Evolutionary conservation across 1,284 basidiomycete species (phyloP).

Genomic region (Naganishia albida): DNA sequence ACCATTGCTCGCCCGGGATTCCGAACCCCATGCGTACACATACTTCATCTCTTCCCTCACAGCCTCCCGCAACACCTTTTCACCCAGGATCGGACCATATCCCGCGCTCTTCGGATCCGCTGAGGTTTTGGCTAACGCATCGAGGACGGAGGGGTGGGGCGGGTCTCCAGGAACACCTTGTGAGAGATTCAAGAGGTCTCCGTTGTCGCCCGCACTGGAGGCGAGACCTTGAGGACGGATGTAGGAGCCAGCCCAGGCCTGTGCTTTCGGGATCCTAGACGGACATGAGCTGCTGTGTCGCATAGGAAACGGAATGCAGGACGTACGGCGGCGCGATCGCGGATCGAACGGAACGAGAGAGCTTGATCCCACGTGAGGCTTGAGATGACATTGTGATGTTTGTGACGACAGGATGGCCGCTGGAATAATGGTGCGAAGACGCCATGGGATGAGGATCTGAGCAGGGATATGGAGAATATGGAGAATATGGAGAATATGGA

Average conservation of each 20-base stretch:
- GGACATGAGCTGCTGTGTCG: no score
- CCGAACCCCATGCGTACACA: conserved; percentile 59
- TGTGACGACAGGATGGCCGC: no score
- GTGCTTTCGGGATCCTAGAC: conserved; percentile 64
- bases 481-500: neutral
- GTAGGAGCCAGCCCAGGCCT: conserved; percentile 65
- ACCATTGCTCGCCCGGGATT: conserved; percentile 46
- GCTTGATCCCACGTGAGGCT: neutral
- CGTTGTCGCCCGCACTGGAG: conserved; percentile 52
- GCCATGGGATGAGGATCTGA: no score
- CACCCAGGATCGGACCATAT: conserved; percentile 71
- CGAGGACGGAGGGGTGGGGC: conserved; percentile 62
- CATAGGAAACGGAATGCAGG: neutral
- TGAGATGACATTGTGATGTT: no score
- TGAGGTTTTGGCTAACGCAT: conserved; percentile 59
- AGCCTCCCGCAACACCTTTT: conserved; percentile 61
- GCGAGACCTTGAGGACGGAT: conserved; percentile 11
- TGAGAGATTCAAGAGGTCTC: conserved; percentile 67
- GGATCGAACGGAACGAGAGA: conserved; percentile 10
- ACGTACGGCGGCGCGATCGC: conserved; percentile 20
- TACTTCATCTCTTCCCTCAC: conserved; percentile 67
- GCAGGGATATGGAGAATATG: neutral
- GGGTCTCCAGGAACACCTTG: conserved; percentile 69
- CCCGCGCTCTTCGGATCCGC: conserved; percentile 58
- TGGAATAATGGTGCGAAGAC: no score